A percentile compares a stretch with the other conserved stretches of the same genome.
These are phyloP conservation scores for Saprolegnia parasitica DNA, from an alignment of 352 stramenopile species.

Conservation along the genomic window DNA sequence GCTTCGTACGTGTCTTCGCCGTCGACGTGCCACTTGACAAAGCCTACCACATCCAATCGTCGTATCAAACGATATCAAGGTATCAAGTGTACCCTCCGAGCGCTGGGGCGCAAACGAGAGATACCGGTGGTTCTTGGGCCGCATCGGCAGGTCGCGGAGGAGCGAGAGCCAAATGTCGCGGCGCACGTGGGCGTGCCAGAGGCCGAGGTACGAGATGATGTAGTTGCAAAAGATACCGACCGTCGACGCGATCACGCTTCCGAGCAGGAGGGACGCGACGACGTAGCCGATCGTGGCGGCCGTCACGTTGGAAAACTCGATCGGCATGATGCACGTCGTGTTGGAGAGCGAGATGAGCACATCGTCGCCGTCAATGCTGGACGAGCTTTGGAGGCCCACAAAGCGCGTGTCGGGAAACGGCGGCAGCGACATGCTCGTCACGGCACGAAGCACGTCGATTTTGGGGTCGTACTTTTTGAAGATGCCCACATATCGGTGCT, in stretches of 20 bases:
- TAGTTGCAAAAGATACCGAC: slow-evolving; percentile 70
- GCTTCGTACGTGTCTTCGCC: slow-evolving; percentile 80
- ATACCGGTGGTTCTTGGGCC: slow-evolving; percentile 69
- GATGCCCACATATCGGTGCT: slow-evolving; percentile 44
- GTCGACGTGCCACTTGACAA: slow-evolving; percentile 81
- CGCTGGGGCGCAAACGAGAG: slow-evolving; percentile 73
- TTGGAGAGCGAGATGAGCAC: not conserved
- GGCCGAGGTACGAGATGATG: slow-evolving; percentile 65
- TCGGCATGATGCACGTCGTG: slow-evolving; percentile 46
- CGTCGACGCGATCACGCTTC: slow-evolving; percentile 61
- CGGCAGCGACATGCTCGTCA: slow-evolving; percentile 44
- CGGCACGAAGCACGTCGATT: slow-evolving; percentile 49
- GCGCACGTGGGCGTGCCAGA: slow-evolving; percentile 81
- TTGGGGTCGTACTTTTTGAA: slow-evolving; percentile 53
- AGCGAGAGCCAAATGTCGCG: slow-evolving; percentile 74
- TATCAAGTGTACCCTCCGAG: slow-evolving; percentile 11
- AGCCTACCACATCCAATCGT: slow-evolving; percentile 10
- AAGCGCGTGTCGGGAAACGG: slow-evolving; percentile 42
- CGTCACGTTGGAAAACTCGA: slow-evolving; percentile 50
- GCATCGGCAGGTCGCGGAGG: slow-evolving; percentile 49
- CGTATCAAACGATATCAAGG: not conserved
- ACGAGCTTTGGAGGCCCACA: slow-evolving; percentile 26
- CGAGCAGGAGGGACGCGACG: slow-evolving; percentile 61
- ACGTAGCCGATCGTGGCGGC: slow-evolving; percentile 61
- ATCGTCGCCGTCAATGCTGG: not conserved